These are phyloP conservation scores for Rhizophagus clarus DNA, from an alignment of 192 early-diverging fungal species.

Conservation along the genomic window DNA sequence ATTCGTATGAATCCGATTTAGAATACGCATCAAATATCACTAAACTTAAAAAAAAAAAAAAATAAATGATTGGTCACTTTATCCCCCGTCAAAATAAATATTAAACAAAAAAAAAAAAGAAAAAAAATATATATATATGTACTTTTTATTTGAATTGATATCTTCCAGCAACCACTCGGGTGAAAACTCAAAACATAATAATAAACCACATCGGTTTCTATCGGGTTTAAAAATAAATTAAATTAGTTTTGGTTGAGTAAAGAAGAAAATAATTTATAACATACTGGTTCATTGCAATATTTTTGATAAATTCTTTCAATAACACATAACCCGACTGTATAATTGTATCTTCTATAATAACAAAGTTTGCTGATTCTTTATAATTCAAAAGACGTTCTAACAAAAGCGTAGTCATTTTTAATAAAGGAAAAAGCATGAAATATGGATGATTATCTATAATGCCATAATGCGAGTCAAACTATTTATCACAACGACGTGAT, in stretches of 20 bases:
- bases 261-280: not conserved
- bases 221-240: no score
- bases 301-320: conserved; percentile 13
- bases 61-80: not conserved
- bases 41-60: no score
- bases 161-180: not conserved
- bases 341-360: conserved; percentile 18
- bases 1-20: not conserved
- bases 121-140: not conserved
- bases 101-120: not conserved
- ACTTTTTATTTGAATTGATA: not conserved
- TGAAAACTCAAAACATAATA: conserved; percentile 11
- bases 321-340: conserved; percentile 9
- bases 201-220: not conserved
- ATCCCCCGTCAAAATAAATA: not conserved
- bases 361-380: not conserved
- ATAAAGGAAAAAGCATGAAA: no score
- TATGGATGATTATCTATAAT: no score
- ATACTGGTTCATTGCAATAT: not conserved
- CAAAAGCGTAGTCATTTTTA: not conserved
- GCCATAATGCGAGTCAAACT: no score
- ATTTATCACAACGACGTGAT: no score
- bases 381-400: conserved; percentile 7
- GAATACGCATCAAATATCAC: conserved; percentile 7
- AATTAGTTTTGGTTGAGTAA: not conserved